Base-by-base conservation (phyloP, 2,329 filamentous ascomycete species). In the Fusarium paranaense region DNA sequence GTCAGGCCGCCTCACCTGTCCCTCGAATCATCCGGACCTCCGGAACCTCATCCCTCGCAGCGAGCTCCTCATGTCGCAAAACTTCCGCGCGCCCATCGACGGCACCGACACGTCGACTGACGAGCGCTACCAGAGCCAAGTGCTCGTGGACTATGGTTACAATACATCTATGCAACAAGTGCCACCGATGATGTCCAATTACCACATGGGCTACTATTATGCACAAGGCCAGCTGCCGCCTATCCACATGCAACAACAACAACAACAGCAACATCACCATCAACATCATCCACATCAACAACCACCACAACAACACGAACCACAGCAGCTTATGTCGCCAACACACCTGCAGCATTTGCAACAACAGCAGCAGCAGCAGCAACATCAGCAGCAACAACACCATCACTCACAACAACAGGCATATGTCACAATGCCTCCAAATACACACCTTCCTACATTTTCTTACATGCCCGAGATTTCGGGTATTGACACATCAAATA, bases 51-150 rank as follows among this genome's bases (percentile, higher is more conserved):
- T 85, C 8, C 90, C 91, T 14, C 89, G 92, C 6, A 68, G 80
- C 0, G 89, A 91, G 62, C 84, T 94, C 32, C 84, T 91, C 47
- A 86, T 86, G 18, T 87, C 88, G 60, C 90, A 92, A 76, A 93
- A 90, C 81, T 94, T 94, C 82, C 89, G 92, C 10, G 86, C 90
- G 1, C 90, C 90, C 0, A 86, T 93, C 35, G 90, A 93, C 62
- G 91, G 93, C 57, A 79, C 87, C 4, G 89, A 91, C 16, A 66
- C 50, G 30, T 60, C 64, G 30, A 35, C 62, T 16, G 69, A 70
- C 13, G 64, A 66, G 18, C 62, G 68, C 20, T 40, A 58, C 59
- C 30, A 57, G 50, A 11, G 22, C 64, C 9, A 50, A 54, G 2
- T n/a, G 65, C 33, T 35, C 16, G 52, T 57, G 2, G 52, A 33